Evolutionary conservation across 257 asterid species (phyloP).

Genomic region (Orobanche coerulescens): DNA sequence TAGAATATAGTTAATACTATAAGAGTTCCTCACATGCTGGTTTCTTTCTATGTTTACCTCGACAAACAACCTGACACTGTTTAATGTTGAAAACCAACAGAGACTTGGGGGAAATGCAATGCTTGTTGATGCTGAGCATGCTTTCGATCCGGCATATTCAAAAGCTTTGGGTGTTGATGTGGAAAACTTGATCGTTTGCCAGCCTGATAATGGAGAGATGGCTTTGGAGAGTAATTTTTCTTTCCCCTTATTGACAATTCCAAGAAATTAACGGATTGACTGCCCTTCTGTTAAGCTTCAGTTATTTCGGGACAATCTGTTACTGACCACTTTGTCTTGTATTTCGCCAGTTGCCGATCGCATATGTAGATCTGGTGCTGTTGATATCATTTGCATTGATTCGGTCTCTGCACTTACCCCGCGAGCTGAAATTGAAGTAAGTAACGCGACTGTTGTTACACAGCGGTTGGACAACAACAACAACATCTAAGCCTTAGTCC

Average conservation of each 20-base stretch:
- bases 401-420: slow-evolving; percentile 99
- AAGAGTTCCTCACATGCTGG: slow-evolving; percentile 5
- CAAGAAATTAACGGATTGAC: neutral
- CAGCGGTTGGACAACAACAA: too few species aligned
- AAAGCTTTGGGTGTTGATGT: slow-evolving; percentile 93
- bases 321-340: slow-evolving; percentile 15
- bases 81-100: slow-evolving; percentile 41
- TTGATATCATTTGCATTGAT: slow-evolving; percentile 96
- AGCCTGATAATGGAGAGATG: slow-evolving; percentile 99
- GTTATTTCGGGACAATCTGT: neutral
- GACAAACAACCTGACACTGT: slow-evolving; percentile 19
- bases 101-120: slow-evolving; percentile 95
- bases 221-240: slow-evolving; percentile 77
- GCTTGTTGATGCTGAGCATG: slow-evolving; percentile 99
- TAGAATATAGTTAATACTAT: neutral
- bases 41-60: slow-evolving; percentile 9
- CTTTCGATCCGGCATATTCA: slow-evolving; percentile 97
- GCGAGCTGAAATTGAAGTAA: slow-evolving; percentile 96
- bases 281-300: slow-evolving; percentile 10
- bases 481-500: too few species aligned
- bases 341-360: slow-evolving; percentile 89
- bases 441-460: slow-evolving; percentile 23
- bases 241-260: slow-evolving; percentile 26
- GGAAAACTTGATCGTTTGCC: slow-evolving; percentile 96
- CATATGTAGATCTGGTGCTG: slow-evolving; percentile 96